Evolutionary conservation across 1,139 yeast species (phyloP).

Genomic region (Suhomyces anneliseae): DNA sequence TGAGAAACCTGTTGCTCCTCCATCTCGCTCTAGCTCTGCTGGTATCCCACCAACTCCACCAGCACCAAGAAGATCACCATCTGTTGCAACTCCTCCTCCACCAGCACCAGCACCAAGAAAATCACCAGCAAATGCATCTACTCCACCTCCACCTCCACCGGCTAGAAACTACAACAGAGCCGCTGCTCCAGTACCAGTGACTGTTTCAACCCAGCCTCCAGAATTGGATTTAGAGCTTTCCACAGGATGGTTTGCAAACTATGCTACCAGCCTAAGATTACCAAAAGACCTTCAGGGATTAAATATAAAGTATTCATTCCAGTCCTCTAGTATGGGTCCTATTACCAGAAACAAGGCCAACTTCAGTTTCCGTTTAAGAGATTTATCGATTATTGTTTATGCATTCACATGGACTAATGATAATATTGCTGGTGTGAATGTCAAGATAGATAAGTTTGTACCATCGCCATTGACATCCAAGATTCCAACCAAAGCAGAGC

Average conservation of each 20-base stretch:
- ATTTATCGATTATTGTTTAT: conserved; percentile 50
- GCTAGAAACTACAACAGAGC: conserved; percentile 32
- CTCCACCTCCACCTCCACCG: conserved; percentile 42
- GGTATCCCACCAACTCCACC: too few relatives aligned
- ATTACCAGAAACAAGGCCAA: conserved; percentile 18
- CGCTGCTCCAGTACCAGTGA: conserved; percentile 17
- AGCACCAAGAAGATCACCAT: background rate
- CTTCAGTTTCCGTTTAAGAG: conserved; percentile 46
- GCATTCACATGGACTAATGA: conserved; percentile 47
- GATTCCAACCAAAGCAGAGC: conserved; percentile 37
- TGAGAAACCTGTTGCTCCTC: background rate
- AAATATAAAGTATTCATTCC: conserved; percentile 33
- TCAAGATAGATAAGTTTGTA: conserved; percentile 35
- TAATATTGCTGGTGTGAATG: conserved; percentile 21
- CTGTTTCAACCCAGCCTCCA: conserved; percentile 27
- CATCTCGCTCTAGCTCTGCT: too few relatives aligned
- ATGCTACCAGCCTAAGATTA: conserved; percentile 19
- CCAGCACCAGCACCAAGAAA: conserved; percentile 9
- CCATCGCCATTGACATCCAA: conserved; percentile 50
- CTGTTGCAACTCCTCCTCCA: conserved; percentile 5
- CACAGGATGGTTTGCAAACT: conserved; percentile 47
- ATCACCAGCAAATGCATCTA: conserved; percentile 8
- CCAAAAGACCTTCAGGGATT: conserved; percentile 41
- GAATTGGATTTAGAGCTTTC: conserved; percentile 41
- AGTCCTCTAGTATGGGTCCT: conserved; percentile 11